Base-by-base conservation (phyloP, 2,329 filamentous ascomycete species). In the Ascochyta lentis region DNA sequence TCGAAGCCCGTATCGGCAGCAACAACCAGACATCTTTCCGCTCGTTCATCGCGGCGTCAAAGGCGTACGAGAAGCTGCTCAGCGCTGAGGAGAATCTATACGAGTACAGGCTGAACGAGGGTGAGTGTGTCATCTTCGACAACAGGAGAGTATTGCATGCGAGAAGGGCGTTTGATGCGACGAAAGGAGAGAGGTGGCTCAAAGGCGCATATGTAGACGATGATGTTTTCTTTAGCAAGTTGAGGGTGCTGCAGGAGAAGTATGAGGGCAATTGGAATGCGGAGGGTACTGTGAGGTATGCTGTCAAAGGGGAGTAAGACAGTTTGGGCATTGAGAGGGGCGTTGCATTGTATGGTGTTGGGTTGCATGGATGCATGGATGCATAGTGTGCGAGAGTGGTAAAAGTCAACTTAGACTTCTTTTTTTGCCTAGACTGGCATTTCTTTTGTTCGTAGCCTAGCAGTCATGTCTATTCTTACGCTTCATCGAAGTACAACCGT, bases 111-210 rank as follows among this genome's bases (percentile, higher is more conserved):
- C 80, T 97, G 74, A 79, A 86, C 49, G 86, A 90, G 4, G 95
- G 94, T 3, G 90, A 96, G 69, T 96, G 92, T 71, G 92, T 93
- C 12, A 83, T 99, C n/a, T 98, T 99, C 71, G 89, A 96, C 72
- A 98, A 98, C 71, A 78, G 86, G 56, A 83, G 94, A 16, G 82
- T 96, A n/a, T 76, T 96, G 70, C 95, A 98, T 78, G 94, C 92
- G 0, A 82, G 95, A 4, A 83, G 81, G 15, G 85, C 86, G 27
- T 98, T 98, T 75, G 86, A 94, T 70, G 76, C 81, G 0, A 77
- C 77, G 0, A 81, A 82, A 6, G 90, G 90, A 0, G 83, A 87
- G 58, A 82, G 94, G 48, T 96, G 91, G 90, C 77, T 98, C 50
- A 90, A 91, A 65, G 95, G 95, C 4, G 85, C 91, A 0, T 99